Conservation (phyloP, 2,329 filamentous ascomycete species). For the Proliferodiscus dingleyae region DNA sequence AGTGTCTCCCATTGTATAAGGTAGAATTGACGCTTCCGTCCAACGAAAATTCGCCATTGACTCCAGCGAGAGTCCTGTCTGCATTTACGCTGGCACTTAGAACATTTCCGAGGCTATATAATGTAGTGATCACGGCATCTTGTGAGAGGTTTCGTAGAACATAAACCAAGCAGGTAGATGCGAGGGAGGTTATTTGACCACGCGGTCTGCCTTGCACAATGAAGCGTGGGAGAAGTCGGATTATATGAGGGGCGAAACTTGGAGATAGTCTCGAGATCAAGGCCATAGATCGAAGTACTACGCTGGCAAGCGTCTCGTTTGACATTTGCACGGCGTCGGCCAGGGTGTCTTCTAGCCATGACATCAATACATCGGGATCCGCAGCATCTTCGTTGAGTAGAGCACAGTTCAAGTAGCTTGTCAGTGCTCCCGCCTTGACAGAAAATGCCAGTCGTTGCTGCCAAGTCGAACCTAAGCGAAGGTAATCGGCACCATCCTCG, state of each 20-base stretch:
- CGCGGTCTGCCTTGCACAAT: constrained; percentile 79
- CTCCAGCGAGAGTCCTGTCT: constrained; percentile 37
- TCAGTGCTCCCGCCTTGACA: constrained; percentile 76
- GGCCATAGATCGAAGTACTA: constrained; percentile 76
- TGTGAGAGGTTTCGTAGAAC: constrained; percentile 79
- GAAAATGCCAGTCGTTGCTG: constrained; percentile 83
- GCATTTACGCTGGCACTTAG: constrained; percentile 64
- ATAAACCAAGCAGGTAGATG: constrained; percentile 79
- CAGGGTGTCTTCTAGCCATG: constrained; percentile 81
- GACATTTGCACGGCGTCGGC: constrained; percentile 77
- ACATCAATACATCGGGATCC: constrained; percentile 71
- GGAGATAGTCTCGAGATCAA: constrained; percentile 73
- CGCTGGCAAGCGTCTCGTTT: constrained; percentile 69
- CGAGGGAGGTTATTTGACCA: constrained; percentile 64
- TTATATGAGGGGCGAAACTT: constrained; percentile 67
- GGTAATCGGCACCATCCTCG: constrained; percentile 85
- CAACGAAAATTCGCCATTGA: constrained; percentile 50
- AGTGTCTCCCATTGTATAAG: constrained; percentile 51
- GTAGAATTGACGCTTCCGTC: constrained; percentile 41
- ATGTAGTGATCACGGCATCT: constrained; percentile 87
- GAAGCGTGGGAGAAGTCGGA: constrained; percentile 75
- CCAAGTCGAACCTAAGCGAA: constrained; percentile 77
- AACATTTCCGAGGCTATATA: constrained; percentile 95
- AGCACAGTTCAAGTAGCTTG: constrained; percentile 80
- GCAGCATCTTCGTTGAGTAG: constrained; percentile 76